Percentiles rank a stretch among this genome's conserved stretches.
Evolutionary conservation across 257 asterid species (phyloP).

Genomic region (Salvia miltiorrhiza): DNA sequence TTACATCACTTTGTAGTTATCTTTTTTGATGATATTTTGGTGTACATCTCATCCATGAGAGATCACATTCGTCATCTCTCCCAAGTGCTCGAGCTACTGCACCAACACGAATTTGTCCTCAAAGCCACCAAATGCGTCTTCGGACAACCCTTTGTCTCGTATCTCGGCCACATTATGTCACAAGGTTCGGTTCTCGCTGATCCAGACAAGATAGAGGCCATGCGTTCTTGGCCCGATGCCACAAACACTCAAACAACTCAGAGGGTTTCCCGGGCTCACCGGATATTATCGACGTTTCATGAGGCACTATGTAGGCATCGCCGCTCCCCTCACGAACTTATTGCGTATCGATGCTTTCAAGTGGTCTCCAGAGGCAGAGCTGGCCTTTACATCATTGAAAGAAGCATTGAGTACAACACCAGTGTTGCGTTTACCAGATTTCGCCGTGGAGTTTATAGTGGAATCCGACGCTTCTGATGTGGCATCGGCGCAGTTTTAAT

Average conservation of each 20-base stretch:
- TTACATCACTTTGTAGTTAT: not conserved
- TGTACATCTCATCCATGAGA: not conserved
- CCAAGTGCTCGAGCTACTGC: not conserved
- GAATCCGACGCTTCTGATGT: too few relatives aligned
- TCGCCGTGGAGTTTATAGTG: too few relatives aligned
- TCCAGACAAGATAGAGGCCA: not conserved
- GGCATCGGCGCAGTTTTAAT: too few relatives aligned
- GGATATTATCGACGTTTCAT: too few relatives aligned
- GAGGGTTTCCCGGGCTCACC: not conserved
- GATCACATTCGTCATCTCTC: not conserved
- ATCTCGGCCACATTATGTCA: not conserved
- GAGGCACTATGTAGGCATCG: not conserved
- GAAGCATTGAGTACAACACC: too few relatives aligned
- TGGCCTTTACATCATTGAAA: too few relatives aligned
- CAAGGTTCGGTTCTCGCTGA: not conserved
- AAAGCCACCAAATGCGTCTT: not conserved
- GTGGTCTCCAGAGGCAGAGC: too few relatives aligned
- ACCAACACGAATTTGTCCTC: not conserved
- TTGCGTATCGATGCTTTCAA: not conserved
- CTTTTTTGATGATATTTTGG: not conserved
- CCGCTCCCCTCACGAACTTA: not conserved
- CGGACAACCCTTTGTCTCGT: not conserved
- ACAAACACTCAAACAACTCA: not conserved
- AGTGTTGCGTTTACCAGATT: too few relatives aligned
- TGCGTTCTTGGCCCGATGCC: not conserved